Evolutionary conservation across 441 rosid genomes (phyloP).

Genomic region (Populus hybrid): DNA sequence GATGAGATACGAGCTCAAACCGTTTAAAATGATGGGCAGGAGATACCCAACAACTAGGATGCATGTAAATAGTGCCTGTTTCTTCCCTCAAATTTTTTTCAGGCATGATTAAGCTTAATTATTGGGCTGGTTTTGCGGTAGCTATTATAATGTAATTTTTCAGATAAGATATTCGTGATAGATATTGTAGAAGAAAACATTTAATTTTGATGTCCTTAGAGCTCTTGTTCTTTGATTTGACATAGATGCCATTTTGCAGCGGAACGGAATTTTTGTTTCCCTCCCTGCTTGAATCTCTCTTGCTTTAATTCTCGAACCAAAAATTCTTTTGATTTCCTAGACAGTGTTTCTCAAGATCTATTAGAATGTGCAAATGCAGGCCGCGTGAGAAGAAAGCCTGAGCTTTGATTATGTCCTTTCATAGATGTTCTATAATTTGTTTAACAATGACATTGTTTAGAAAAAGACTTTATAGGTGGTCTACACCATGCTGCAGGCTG

Average conservation of each 20-base stretch:
- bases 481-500: background rate
- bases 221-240: background rate
- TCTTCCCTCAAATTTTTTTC: background rate
- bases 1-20: constrained; percentile 21
- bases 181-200: background rate
- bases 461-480: background rate
- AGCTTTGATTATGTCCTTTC: background rate
- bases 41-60: constrained; percentile 7
- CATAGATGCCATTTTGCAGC: background rate
- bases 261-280: background rate
- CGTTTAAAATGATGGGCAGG: background rate
- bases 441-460: background rate
- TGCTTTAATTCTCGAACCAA: background rate
- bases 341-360: background rate
- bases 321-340: background rate
- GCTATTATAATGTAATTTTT: background rate
- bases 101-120: background rate
- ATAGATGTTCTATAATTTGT: background rate
- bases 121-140: constrained; percentile 2
- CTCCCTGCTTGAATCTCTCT: background rate
- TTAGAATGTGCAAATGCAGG: background rate
- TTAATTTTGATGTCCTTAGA: background rate
- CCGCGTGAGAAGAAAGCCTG: background rate
- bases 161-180: background rate
- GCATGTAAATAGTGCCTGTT: constrained; percentile 31